A percentile compares a stretch with the other conserved stretches of the same genome.
These are phyloP conservation scores for Agaricus subrufescens DNA, from an alignment of 768 basidiomycete species.

Conservation along the genomic window DNA sequence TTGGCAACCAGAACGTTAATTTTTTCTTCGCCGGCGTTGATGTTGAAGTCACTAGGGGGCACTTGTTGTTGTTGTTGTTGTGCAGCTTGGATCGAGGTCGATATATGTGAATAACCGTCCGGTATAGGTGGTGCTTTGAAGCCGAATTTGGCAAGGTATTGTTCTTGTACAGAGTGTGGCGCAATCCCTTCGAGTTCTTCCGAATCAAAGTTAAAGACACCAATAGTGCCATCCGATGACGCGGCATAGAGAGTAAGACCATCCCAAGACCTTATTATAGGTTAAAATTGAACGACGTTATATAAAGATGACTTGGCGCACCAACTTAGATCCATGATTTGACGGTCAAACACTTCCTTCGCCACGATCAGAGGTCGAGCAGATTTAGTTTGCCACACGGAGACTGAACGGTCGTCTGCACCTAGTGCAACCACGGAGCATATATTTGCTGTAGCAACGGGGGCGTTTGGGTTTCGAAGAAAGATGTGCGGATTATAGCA, in stretches of 20 bases:
- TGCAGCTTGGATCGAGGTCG: slow-evolving; percentile 25
- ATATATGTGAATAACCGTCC: slow-evolving; percentile 62
- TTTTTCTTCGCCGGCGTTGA: slow-evolving; percentile 44
- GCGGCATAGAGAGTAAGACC: slow-evolving; percentile 91
- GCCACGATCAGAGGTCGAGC: slow-evolving; percentile 90
- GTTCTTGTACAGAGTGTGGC: slow-evolving; percentile 64
- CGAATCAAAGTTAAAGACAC: slow-evolving; percentile 78
- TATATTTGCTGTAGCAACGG: slow-evolving; percentile 76
- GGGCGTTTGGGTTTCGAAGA: slow-evolving; percentile 62
- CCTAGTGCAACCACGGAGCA: slow-evolving; percentile 92
- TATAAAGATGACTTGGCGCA: slow-evolving; percentile 30
- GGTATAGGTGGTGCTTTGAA: slow-evolving; percentile 66
- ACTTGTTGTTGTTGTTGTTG: slow-evolving; percentile 18
- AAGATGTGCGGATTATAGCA: slow-evolving; percentile 95
- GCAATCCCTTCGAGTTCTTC: slow-evolving; percentile 82
- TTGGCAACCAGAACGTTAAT: slow-evolving; percentile 76
- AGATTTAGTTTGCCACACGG: slow-evolving; percentile 94
- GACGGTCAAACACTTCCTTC: slow-evolving; percentile 89
- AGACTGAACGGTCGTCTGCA: slow-evolving; percentile 89
- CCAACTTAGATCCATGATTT: slow-evolving; percentile 96
- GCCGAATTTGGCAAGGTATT: slow-evolving; percentile 79
- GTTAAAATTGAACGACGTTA: slow-evolving; percentile 1
- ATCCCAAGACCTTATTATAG: slow-evolving; percentile 73
- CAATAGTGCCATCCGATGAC: slow-evolving; percentile 94
- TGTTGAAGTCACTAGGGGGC: slow-evolving; percentile 13